A percentile compares a stretch with the other conserved stretches of the same genome.
Conservation (phyloP, 805 yeast genomes). For the Yamadazyma endophytica region DNA sequence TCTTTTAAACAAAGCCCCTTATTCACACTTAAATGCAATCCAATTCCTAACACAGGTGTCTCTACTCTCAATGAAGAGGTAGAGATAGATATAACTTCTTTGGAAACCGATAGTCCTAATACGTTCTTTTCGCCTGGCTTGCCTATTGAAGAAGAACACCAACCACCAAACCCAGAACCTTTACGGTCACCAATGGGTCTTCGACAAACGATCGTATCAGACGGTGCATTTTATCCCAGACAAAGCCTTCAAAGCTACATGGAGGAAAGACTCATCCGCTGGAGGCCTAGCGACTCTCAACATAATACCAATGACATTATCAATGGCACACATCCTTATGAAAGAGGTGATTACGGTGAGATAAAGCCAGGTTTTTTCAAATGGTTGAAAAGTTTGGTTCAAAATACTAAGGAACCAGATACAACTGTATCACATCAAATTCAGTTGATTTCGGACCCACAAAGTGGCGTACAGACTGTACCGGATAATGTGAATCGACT, state of each 20-base stretch:
- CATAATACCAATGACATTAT: slow-evolving; percentile 22
- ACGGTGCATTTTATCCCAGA: slow-evolving; percentile 1
- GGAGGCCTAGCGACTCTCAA: slow-evolving; percentile 31
- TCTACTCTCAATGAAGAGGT: too few species aligned
- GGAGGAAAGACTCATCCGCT: slow-evolving; percentile 28
- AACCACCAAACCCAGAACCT: too few species aligned
- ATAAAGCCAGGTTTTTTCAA: slow-evolving; percentile 1
- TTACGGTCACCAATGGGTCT: not conserved
- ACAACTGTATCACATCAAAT: not conserved
- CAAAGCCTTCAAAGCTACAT: slow-evolving; percentile 18
- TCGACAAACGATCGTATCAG: slow-evolving; percentile 2
- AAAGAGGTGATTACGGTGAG: slow-evolving; percentile 8
- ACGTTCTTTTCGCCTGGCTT: too few species aligned
- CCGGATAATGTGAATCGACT: too few species aligned
- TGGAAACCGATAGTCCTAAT: too few species aligned
- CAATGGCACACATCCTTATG: slow-evolving; percentile 29
- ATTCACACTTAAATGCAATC: too few species aligned
- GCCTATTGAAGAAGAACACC: too few species aligned
- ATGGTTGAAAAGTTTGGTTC: slow-evolving; percentile 2
- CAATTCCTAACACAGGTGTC: too few species aligned
- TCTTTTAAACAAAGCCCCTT: too few species aligned
- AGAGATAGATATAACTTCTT: too few species aligned
- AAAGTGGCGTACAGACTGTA: too few species aligned
- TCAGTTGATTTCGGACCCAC: not conserved
- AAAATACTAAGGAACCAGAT: not conserved